Evolutionary conservation across 2,329 filamentous ascomycete genomes (phyloP).

Genomic region (Bimuria novae-zelandiae): DNA sequence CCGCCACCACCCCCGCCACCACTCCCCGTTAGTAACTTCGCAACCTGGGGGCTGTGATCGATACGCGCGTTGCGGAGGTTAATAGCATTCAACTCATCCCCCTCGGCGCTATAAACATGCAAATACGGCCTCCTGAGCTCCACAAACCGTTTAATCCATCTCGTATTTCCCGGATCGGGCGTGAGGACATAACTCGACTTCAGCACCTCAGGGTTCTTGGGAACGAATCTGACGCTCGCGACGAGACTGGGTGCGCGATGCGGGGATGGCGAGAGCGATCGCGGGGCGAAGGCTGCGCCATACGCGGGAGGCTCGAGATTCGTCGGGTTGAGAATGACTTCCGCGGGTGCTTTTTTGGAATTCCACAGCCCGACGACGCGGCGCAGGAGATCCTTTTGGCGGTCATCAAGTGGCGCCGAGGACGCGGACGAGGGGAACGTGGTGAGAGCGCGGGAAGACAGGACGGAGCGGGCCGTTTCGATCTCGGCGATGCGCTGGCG

Average conservation of each 20-base stretch:
- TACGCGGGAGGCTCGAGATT: constrained; percentile 71
- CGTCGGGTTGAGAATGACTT: constrained; percentile 53
- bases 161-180: constrained; percentile 77
- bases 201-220: constrained; percentile 73
- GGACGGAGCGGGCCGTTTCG: constrained; percentile 70
- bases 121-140: constrained; percentile 91
- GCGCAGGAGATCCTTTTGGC: constrained; percentile 50
- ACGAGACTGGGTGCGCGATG: constrained; percentile 65
- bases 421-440: constrained; percentile 24
- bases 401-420: constrained; percentile 26
- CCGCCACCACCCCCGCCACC: background rate
- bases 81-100: constrained; percentile 88
- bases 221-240: constrained; percentile 74
- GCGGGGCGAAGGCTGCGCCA: constrained; percentile 55
- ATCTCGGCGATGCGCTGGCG: constrained; percentile 77
- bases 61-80: constrained; percentile 89
- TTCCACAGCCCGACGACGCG: constrained; percentile 69
- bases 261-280: constrained; percentile 13
- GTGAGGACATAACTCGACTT: constrained; percentile 89
- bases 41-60: constrained; percentile 87
- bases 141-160: constrained; percentile 91
- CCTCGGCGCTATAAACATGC: constrained; percentile 84
- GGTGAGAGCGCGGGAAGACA: constrained; percentile 58
- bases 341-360: constrained; percentile 48
- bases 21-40: constrained; percentile 70